These are phyloP conservation scores for Silene coronaria DNA, from an alignment of 179 eudicot species.

Conservation along the genomic window DNA sequence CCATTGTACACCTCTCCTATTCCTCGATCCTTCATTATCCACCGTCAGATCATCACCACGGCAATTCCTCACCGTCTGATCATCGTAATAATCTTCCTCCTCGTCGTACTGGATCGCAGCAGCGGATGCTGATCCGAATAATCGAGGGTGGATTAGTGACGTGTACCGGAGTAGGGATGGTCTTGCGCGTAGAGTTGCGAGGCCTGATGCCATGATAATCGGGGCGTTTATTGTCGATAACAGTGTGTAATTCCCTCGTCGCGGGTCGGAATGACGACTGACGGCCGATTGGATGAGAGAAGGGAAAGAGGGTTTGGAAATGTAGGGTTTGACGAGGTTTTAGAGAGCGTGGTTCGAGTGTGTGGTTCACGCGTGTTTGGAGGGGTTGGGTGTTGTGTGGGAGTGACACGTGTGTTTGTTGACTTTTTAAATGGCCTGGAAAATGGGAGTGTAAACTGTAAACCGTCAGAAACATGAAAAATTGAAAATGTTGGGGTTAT, in stretches of 20 bases:
- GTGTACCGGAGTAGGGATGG: not conserved
- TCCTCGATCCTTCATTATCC: constrained; percentile 43
- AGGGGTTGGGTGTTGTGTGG: not conserved
- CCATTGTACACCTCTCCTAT: constrained; percentile 78
- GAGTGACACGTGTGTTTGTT: too few relatives aligned
- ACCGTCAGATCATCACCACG: constrained; percentile 20
- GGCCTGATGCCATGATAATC: not conserved
- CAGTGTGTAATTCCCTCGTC: too few relatives aligned
- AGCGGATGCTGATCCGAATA: constrained; percentile 42
- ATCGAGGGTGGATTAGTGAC: constrained; percentile 7
- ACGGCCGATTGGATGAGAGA: not conserved
- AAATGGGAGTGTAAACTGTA: too few relatives aligned
- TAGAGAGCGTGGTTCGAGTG: not conserved
- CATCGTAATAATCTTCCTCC: constrained; percentile 32
- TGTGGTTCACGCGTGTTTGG: not conserved
- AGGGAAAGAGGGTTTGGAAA: not conserved
- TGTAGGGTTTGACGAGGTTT: not conserved
- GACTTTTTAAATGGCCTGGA: not conserved
- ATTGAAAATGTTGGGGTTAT: too few relatives aligned
- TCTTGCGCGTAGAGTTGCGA: not conserved
- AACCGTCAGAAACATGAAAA: too few relatives aligned
- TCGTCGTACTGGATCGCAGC: constrained; percentile 38
- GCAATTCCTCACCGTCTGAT: constrained; percentile 6
- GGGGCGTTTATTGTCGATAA: too few relatives aligned
- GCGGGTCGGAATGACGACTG: too few relatives aligned